These are phyloP conservation scores for Auriscalpium vulgare DNA, from an alignment of 768 basidiomycete species.

Conservation along the genomic window DNA sequence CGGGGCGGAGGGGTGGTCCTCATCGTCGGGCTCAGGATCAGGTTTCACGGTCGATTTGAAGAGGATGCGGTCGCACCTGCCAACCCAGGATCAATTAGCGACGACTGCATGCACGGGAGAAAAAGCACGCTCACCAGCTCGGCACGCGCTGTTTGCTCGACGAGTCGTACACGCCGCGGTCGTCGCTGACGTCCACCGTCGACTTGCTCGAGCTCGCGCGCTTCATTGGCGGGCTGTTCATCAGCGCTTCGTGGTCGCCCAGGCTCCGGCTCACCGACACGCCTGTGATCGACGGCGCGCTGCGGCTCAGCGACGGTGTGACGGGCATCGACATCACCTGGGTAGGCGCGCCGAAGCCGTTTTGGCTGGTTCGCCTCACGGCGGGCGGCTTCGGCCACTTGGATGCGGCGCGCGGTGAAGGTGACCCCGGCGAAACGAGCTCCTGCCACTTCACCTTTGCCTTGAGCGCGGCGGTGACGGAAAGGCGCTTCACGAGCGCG, in stretches of 20 bases:
- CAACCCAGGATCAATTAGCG: neutral
- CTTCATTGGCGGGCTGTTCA: neutral
- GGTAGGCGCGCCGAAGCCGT: neutral
- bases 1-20: constrained; percentile 26
- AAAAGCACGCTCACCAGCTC: constrained; percentile 51
- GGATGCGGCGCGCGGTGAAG: neutral
- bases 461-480: constrained; percentile 13
- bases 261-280: neutral
- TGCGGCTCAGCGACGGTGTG: neutral
- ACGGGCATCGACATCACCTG: neutral
- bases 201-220: constrained; percentile 5
- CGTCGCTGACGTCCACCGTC: constrained; percentile 26
- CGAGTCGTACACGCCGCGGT: constrained; percentile 70
- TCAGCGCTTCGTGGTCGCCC: neutral
- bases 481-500: constrained; percentile 14
- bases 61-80: constrained; percentile 77
- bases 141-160: constrained; percentile 78
- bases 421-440: constrained; percentile 1
- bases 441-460: constrained; percentile 14
- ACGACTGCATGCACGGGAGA: neutral
- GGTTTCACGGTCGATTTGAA: constrained; percentile 67
- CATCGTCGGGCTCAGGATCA: constrained; percentile 33
- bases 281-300: neutral
- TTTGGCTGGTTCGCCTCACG: neutral
- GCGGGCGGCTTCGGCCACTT: neutral